Evolutionary conservation across 352 stramenopile genomes (phyloP), one percentile per base, ranked within the genome.

Genomic region (Globisporangium abappressorium): DNA sequence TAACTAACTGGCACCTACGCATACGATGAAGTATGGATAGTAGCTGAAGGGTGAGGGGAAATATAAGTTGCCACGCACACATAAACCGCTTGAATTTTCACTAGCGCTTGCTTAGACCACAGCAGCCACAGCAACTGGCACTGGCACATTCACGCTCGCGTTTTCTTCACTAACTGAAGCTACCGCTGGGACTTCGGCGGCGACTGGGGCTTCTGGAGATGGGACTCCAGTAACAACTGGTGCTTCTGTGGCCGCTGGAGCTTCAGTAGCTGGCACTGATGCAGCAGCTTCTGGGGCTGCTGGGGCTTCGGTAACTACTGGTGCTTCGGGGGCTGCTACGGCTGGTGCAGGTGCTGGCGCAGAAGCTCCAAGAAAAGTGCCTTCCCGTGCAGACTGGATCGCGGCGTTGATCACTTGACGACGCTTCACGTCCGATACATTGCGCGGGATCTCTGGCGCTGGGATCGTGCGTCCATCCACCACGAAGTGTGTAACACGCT

Each of bases 401-500:
- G 84, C 82, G 22, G 79, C 82, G 30, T 71, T 86, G 61, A 92
- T 92, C 61, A 92, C 84, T 47, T 81, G 74, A 33, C 82, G 82
- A 66, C 84, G 84, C 70, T 89, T 91, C 70, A 84, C 77, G 41
- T 90, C 82, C 15, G 77, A 82, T 0, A 81, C 74, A 67, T 91
- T 85, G 67, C 81, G 86, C 3, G 82, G 85, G 69, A 93, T 86
- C 41, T 88, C 76, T 0, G 83, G 85, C 20, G 82, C 82, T 26
- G 74, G 81, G 56, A 91, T 84, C 46, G 83, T 90, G 36, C 80
- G 81, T 49, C 85, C 85, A 46, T 93, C 84, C 51, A 95, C 84
- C n/a, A 93, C 84, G 65, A 95, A 88, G 56, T 95, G 87, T 59
- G 87, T 93, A 33, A 93, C 87, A 46, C 84, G 83, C 38, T 95